Conservation (phyloP, 2,329 filamentous ascomycete genomes). For the Aspergillus carbonarius region DNA sequence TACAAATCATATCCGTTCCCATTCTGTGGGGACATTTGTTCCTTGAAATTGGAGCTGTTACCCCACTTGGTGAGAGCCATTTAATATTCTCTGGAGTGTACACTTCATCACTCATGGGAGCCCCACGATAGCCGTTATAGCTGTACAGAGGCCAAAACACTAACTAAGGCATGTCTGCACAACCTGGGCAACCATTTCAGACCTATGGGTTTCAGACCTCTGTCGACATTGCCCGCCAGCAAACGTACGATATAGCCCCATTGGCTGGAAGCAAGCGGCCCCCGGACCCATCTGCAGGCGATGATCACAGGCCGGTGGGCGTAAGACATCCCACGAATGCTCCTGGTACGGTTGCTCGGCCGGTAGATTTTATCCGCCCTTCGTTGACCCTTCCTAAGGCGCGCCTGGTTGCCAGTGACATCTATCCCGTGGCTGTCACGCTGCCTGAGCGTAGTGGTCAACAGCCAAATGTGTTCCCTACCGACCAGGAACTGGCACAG, state of each 20-base stretch:
- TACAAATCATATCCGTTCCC: not conserved
- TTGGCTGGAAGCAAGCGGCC: constrained; percentile 54
- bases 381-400: constrained; percentile 24
- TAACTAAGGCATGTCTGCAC: constrained; percentile 27
- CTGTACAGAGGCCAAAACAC: constrained; percentile 1
- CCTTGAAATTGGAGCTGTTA: not conserved
- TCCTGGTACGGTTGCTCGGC: not conserved
- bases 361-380: constrained; percentile 30
- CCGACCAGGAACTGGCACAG: constrained; percentile 41
- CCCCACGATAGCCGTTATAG: not conserved
- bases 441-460: constrained; percentile 9
- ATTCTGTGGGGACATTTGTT: not conserved
- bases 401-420: constrained; percentile 44
- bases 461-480: constrained; percentile 52
- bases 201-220: constrained; percentile 55
- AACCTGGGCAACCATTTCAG: constrained; percentile 36
- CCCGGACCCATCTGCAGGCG: constrained; percentile 23
- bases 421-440: constrained; percentile 27
- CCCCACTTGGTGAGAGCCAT: not conserved
- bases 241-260: constrained; percentile 41
- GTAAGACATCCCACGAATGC: constrained; percentile 3
- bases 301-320: constrained; percentile 10
- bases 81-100: not conserved
- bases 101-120: constrained; percentile 4
- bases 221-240: constrained; percentile 41